A percentile compares a stretch with the other conserved stretches of the same genome.
Conservation (phyloP, 306 rosid species). For the Corylus avellana region DNA sequence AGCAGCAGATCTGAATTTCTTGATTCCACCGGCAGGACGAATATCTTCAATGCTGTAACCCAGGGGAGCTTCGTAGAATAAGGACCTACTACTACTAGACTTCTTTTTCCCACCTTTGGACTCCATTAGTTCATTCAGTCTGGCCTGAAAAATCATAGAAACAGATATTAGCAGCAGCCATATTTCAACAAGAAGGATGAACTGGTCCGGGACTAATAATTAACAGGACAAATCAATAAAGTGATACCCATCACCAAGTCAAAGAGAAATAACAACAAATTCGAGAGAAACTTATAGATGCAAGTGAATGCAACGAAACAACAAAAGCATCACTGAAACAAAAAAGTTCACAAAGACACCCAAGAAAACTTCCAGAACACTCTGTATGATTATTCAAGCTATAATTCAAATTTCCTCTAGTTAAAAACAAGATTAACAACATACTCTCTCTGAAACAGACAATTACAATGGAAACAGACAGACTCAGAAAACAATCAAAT, state of each 20-base stretch:
- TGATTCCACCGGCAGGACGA: constrained; percentile 96
- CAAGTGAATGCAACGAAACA: neutral
- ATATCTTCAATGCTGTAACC: constrained; percentile 96
- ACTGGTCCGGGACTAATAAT: neutral
- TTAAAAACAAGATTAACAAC: no score
- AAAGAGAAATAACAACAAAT: neutral
- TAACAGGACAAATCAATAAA: neutral
- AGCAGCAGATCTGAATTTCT: constrained; percentile 96
- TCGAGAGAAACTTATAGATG: neutral
- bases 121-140: constrained; percentile 95
- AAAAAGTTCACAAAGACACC: no score
- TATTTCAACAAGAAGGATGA: neutral
- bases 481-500: no score
- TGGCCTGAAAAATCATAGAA: constrained; percentile 25
- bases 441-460: no score
- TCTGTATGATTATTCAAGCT: no score
- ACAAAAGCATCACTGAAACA: no score
- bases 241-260: neutral
- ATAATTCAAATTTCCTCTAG: no score
- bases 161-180: constrained; percentile 1
- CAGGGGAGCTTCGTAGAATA: constrained; percentile 90
- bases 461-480: no score
- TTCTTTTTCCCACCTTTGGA: constrained; percentile 85
- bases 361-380: no score
- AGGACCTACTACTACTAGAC: constrained; percentile 78